Base-by-base conservation (phyloP, 192 early-diverging fungal genomes). In the Backusella morwellensis region DNA sequence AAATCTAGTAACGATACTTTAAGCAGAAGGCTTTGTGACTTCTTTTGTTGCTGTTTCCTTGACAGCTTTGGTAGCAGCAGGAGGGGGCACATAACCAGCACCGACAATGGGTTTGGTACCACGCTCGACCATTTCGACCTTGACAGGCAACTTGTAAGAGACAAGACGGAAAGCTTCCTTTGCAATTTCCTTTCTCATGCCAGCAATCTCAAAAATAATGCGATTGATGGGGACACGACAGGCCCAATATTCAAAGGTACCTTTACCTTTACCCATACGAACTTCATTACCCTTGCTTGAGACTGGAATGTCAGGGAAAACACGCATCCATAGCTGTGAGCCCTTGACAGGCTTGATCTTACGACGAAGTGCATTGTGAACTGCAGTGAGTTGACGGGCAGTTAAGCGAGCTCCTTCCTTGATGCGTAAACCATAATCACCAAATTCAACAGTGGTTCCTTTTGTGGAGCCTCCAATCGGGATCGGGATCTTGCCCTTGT, bases 221-320 rank as follows among this genome's bases (percentile, higher is more conserved):
- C 94, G 90, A 74, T 95, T 95, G 81, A 92, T 89, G 38, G 93
- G 90, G 5, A 97, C 95, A 73, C 95, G 93, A 72, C 93, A 95
- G 1, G 94, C 95, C 90, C 91, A 97, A 86, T 93, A 97, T 56
- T 97, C 96, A 66, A 97, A 90, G 41, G 92, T 87, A 77, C 97
- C 97, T 80, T 99, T 99, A 77, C 97, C 97, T 85, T 97, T 97
- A 76, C 97, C 97, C 97, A 99, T 99, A 86, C 97, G 91, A 47
- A 91, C 89, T 83, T 97, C 97, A 35, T 91, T 93, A 35, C 95
- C 95, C 79, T 97, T 97, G 41, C 90, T 91, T 0, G 95, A 94
- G 19, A 97, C 95, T 8, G 97, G 97, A 19, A 97, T 91, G 78
- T 97, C 94, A 2, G 97, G 95, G 79, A 97, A 97, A 67, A 94